phyloP scores from a whole-genome alignment of 1,284 basidiomycete species.

The Leccinum cinnamomeum region DNA sequence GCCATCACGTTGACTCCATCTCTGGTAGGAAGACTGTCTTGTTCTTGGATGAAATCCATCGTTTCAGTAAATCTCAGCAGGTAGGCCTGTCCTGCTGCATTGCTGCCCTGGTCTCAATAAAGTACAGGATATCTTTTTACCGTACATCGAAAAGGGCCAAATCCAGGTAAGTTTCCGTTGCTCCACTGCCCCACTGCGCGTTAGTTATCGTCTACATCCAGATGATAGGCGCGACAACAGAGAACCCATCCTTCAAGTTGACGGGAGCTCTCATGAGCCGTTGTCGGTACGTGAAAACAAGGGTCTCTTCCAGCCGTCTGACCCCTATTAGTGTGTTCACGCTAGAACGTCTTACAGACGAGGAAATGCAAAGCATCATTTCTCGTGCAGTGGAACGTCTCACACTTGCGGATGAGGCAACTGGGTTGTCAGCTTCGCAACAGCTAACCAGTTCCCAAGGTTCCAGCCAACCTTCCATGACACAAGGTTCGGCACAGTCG shows the following conservation, averaged over 20 bases:
- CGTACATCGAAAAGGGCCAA: slow-evolving; percentile 77
- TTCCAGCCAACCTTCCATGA: slow-evolving; percentile 12
- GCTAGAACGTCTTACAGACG: slow-evolving; percentile 59
- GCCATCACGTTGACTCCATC: slow-evolving; percentile 2
- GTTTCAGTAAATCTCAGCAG: slow-evolving; percentile 85
- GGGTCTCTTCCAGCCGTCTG: slow-evolving; percentile 8
- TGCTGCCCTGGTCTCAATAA: neutral
- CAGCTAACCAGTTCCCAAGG: slow-evolving; percentile 13
- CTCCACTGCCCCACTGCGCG: neutral
- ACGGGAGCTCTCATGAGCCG: slow-evolving; percentile 78
- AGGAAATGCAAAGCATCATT: slow-evolving; percentile 56
- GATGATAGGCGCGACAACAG: slow-evolving; percentile 88
- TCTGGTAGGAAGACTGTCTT: slow-evolving; percentile 60
- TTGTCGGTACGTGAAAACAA: slow-evolving; percentile 58
- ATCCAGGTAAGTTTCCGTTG: slow-evolving; percentile 52
- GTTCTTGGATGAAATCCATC: slow-evolving; percentile 88
- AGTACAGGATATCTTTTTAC: slow-evolving; percentile 72
- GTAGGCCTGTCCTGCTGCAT: slow-evolving; percentile 36
- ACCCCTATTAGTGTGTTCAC: slow-evolving; percentile 56
- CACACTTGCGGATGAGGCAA: slow-evolving; percentile 14
- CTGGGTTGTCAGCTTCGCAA: neutral
- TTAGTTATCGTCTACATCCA: slow-evolving; percentile 29
- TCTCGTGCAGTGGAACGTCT: slow-evolving; percentile 49
- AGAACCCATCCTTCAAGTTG: slow-evolving; percentile 89
- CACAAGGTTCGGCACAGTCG: slow-evolving; percentile 22